Conservation (phyloP, 495 filamentous ascomycete genomes). For the Staphylotrichum longicolle region DNA sequence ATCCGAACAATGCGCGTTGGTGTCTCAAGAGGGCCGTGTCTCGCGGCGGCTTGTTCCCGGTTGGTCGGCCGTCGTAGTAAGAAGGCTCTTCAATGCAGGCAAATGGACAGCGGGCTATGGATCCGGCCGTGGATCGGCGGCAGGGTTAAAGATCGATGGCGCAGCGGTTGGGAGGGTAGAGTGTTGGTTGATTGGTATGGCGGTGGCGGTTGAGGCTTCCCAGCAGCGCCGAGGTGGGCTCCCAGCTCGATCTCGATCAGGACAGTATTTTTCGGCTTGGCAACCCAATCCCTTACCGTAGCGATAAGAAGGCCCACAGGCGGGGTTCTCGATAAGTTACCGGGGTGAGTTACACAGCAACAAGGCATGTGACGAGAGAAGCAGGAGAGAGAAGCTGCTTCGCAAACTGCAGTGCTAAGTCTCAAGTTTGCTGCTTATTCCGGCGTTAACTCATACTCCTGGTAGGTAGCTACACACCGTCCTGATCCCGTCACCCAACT, state of each 20-base stretch:
- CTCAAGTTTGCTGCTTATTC: no score
- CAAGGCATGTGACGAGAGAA: neutral
- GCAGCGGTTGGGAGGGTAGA: neutral
- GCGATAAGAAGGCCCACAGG: conserved; percentile 21
- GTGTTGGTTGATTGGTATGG: neutral
- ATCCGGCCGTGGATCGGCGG: neutral
- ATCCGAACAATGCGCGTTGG: conserved; percentile 13
- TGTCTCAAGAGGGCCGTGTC: conserved; percentile 12
- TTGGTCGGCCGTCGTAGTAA: conserved; percentile 6
- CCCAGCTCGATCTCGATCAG: conserved; percentile 21
- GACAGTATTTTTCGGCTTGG: conserved; percentile 27
- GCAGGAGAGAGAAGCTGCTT: neutral
- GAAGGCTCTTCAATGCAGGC: neutral
- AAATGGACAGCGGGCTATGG: neutral
- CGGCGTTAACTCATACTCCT: no score
- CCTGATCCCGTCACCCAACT: no score
- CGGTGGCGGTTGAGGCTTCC: conserved; percentile 8
- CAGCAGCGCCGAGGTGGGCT: conserved; percentile 14
- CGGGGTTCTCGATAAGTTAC: conserved; percentile 17
- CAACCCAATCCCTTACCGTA: conserved; percentile 23
- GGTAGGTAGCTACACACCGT: no score
- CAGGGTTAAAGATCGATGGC: no score
- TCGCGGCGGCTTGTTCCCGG: conserved; percentile 18
- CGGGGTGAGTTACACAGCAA: neutral
- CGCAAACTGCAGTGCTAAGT: no score